A percentile compares a stretch with the other conserved stretches of the same genome.
These are phyloP conservation scores for Fusarium cyanostomum DNA, from an alignment of 2,329 filamentous ascomycete species.

Conservation along the genomic window DNA sequence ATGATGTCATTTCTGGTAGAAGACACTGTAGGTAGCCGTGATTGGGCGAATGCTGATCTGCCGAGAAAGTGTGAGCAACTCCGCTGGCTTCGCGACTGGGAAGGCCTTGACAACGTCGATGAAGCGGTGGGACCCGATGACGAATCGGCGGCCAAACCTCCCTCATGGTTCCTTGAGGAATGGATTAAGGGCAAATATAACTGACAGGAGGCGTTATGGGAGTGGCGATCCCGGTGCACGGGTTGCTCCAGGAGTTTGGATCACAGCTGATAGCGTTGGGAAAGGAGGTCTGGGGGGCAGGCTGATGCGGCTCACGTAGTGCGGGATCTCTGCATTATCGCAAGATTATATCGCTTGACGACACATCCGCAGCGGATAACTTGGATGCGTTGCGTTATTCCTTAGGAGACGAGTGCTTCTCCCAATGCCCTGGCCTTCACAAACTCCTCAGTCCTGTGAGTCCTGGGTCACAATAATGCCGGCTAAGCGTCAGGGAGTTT, in stretches of 20 bases:
- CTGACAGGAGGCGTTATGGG: not conserved
- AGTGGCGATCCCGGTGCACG: not conserved
- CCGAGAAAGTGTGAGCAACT: not conserved
- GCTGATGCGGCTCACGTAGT: too few relatives aligned
- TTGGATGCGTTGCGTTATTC: too few relatives aligned
- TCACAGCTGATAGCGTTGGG: too few relatives aligned
- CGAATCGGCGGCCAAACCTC: not conserved
- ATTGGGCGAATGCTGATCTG: conserved; percentile 7
- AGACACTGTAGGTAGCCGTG: not conserved
- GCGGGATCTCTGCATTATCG: too few relatives aligned
- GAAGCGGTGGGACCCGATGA: not conserved
- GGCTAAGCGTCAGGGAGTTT: too few relatives aligned
- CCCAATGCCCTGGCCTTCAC: too few relatives aligned
- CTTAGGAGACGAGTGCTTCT: too few relatives aligned
- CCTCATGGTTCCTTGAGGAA: not conserved
- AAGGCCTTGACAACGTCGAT: not conserved
- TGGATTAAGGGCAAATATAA: not conserved
- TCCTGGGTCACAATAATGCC: too few relatives aligned
- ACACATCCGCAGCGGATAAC: too few relatives aligned
- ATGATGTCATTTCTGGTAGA: conserved; percentile 1
- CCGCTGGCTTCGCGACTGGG: conserved; percentile 5
- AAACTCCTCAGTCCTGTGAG: too few relatives aligned
- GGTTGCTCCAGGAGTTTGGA: not conserved
- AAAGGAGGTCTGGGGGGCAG: too few relatives aligned
- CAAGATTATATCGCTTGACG: too few relatives aligned